Percentiles rank a stretch among this genome's conserved stretches.
phyloP scores from a whole-genome alignment of 108 stramenopile genomes.

The Chaetoceros muelleri region DNA sequence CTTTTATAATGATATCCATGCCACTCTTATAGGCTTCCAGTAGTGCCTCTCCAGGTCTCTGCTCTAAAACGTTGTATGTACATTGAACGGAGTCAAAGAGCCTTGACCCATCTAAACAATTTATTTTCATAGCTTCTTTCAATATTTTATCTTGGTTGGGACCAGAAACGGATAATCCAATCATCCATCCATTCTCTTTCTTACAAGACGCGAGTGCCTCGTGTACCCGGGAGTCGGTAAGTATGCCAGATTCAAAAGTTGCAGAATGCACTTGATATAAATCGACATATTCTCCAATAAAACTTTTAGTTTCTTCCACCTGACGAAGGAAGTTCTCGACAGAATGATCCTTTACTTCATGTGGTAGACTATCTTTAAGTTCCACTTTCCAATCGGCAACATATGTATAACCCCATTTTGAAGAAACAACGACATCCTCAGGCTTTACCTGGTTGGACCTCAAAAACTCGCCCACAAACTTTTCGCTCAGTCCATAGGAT shows the following conservation, averaged over 20 bases:
- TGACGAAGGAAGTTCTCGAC: slow-evolving; percentile 54
- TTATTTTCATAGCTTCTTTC: slow-evolving; percentile 38
- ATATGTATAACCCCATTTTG: slow-evolving; percentile 76
- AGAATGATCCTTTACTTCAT: slow-evolving; percentile 79
- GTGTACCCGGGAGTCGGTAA: slow-evolving; percentile 37
- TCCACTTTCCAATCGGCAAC: slow-evolving; percentile 65
- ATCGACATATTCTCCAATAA: slow-evolving; percentile 52
- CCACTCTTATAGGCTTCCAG: slow-evolving; percentile 43
- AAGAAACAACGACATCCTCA: slow-evolving; percentile 37
- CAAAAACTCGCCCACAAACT: slow-evolving; percentile 68
- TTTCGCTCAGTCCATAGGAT: slow-evolving; percentile 65
- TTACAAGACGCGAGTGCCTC: slow-evolving; percentile 39
- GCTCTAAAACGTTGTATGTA: slow-evolving; percentile 70
- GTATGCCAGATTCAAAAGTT: slow-evolving; percentile 66
- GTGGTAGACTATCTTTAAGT: slow-evolving; percentile 41
- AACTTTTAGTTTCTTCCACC: slow-evolving; percentile 34
- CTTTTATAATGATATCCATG: slow-evolving; percentile 72
- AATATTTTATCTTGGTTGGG: slow-evolving; percentile 51
- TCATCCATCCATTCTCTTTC: slow-evolving; percentile 41
- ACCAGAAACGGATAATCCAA: slow-evolving; percentile 66
- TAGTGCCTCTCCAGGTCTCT: slow-evolving; percentile 35
- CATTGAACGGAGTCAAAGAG: slow-evolving; percentile 79
- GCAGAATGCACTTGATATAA: slow-evolving; percentile 76
- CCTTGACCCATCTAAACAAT: slow-evolving; percentile 9
- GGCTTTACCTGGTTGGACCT: slow-evolving; percentile 25